These are phyloP conservation scores for Protomyces lactucae-debilis DNA, from an alignment of 1,139 yeast species.

Conservation along the genomic window DNA sequence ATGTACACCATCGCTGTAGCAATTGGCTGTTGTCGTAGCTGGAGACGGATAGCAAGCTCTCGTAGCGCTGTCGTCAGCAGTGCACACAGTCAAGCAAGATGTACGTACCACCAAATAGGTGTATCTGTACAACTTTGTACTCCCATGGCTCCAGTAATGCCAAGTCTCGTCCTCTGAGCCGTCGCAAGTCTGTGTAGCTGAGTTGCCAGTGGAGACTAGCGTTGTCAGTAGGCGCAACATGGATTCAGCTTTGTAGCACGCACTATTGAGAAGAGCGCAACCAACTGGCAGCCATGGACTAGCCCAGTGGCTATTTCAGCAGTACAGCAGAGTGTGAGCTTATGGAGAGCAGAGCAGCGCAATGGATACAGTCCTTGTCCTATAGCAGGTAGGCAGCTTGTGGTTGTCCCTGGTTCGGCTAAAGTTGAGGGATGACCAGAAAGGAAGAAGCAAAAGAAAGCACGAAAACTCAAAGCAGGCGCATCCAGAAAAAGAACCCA, in stretches of 20 bases:
- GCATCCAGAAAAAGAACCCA: no score
- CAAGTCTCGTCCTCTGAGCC: conserved; percentile 39
- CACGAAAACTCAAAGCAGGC: no score
- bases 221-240: not conserved
- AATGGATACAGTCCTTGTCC: no score
- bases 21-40: conserved; percentile 72
- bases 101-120: conserved; percentile 41
- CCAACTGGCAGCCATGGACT: not conserved
- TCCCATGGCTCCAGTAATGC: conserved; percentile 28
- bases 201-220: conserved; percentile 54
- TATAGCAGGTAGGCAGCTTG: no score
- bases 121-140: conserved; percentile 43
- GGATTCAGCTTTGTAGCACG: not conserved
- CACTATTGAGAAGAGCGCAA: not conserved
- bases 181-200: conserved; percentile 47
- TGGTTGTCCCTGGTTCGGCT: no score
- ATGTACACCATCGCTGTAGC: conserved; percentile 86
- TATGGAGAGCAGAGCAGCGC: no score
- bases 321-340: no score
- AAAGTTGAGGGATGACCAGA: no score
- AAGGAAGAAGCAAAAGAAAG: no score
- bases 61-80: conserved; percentile 65
- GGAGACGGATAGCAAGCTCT: conserved; percentile 70
- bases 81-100: conserved; percentile 47
- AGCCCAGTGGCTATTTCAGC: no score